Base-by-base conservation (phyloP, 805 yeast genomes). In the Metschnikowia colocasiae region DNA sequence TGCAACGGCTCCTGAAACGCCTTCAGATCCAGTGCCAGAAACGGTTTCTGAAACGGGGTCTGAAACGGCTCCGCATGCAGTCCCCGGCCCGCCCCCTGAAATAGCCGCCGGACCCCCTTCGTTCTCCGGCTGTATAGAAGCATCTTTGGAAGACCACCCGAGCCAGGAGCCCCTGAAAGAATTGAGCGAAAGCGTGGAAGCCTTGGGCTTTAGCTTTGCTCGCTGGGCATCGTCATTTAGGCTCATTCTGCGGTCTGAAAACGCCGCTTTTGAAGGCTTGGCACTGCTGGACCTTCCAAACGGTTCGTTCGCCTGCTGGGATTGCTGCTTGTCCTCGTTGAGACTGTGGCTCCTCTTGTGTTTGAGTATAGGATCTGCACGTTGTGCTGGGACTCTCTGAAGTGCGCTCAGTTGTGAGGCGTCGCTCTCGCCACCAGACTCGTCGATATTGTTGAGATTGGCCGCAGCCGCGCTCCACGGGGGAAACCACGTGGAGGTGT, bases 91-190 rank as follows among this genome's bases (percentile, higher is more conserved):
- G n/a, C n/a, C n/a, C n/a, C n/a, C n/a, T n/a, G n/a, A n/a, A n/a
- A n/a, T n/a, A n/a, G n/a, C n/a, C n/a, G n/a, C n/a, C n/a, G n/a
- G n/a, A n/a, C n/a, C 30, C 13, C 13, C 23, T 15, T 38, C 32
- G 19, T 13, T 20, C n/a, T 34, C 38, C 15, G 13, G 26, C 22
- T 25, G 31, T 12, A 27, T 8, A 16, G n/a, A 6, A 4, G 47
- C 41, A 25, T 51, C 33, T 18, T 37, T 53, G n/a, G 55, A 30
- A 26, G 53, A 45, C 69, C 68, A 63, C 23, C 55, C 52, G 6
- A 64, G 52, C 70, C 71, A 67, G 7, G 65, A 50, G 4, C 59
- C 56, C 7, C 22, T 40, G 22, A 40, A 40, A 6, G 43, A 40
- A 23, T 32, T 40, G 36, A 65, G 47, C 0, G 68, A 62, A 2